A percentile compares a stretch with the other conserved stretches of the same genome.
Evolutionary conservation across 2,329 filamentous ascomycete species (phyloP).

Genomic region (Fusarium cicatricum): DNA sequence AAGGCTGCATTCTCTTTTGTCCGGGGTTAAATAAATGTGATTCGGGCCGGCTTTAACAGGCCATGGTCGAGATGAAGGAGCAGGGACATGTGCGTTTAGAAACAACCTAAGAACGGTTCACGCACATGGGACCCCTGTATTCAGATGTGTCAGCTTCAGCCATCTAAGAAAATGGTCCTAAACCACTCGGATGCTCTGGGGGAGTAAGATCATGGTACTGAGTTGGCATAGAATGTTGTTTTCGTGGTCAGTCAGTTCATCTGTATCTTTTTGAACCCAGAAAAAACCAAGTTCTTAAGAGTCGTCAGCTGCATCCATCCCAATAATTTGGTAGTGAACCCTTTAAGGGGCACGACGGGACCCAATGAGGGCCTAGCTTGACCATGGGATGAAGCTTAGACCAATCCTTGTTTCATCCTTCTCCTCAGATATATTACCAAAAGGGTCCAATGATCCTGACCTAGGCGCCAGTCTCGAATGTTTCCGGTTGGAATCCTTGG

Average conservation of each 20-base stretch:
- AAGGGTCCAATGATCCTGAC: constrained; percentile 10
- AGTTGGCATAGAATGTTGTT: too few species aligned
- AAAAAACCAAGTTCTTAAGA: too few species aligned
- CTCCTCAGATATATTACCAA: constrained; percentile 31
- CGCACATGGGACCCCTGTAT: constrained; percentile 17
- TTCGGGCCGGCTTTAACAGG: constrained; percentile 23
- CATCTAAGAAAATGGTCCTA: not conserved
- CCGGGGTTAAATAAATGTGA: not conserved
- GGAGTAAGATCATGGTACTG: too few species aligned
- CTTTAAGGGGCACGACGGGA: too few species aligned
- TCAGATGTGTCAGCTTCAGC: constrained; percentile 10
- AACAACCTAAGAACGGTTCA: not conserved
- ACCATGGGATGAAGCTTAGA: constrained; percentile 4
- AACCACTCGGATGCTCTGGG: too few species aligned
- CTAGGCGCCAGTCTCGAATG: constrained; percentile 20
- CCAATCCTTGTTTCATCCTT: constrained; percentile 30
- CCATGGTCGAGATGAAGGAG: constrained; percentile 28
- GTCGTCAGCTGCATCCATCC: not conserved
- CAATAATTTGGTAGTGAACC: not conserved
- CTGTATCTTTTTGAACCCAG: too few species aligned
- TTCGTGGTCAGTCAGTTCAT: too few species aligned
- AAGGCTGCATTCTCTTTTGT: not conserved
- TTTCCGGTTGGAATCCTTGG: constrained; percentile 1
- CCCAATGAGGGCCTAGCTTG: too few species aligned
- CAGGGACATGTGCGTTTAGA: constrained; percentile 13